A percentile compares a stretch with the other conserved stretches of the same genome.
phyloP scores from a whole-genome alignment of 257 asterid species.

The Solanum sejunctum region DNA sequence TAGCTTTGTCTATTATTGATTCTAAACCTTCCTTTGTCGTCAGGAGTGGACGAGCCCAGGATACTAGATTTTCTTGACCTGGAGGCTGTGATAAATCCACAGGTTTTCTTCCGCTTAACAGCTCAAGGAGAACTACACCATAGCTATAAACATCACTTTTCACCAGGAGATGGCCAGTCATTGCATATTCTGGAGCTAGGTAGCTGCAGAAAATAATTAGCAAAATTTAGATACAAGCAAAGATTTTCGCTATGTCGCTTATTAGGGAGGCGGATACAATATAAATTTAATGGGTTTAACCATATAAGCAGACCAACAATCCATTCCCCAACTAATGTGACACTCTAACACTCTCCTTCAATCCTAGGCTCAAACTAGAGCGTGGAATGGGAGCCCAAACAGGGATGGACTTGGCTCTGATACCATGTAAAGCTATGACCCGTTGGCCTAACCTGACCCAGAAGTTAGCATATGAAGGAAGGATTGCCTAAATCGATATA shows the following conservation, averaged over 20 bases:
- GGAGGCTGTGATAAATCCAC: conserved; percentile 80
- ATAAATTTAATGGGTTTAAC: neutral
- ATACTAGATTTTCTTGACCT: conserved; percentile 79
- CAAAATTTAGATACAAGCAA: neutral
- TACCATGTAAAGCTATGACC: neutral
- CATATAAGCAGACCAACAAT: neutral
- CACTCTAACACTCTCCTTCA: neutral
- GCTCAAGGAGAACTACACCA: conserved; percentile 93
- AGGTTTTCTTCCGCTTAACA: conserved; percentile 78
- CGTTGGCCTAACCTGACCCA: neutral
- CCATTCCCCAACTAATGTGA: neutral
- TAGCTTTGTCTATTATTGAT: conserved; percentile 37
- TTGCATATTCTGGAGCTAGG: conserved; percentile 95
- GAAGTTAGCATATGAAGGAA: neutral
- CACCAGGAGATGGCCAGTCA: conserved; percentile 96
- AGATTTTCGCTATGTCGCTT: neutral
- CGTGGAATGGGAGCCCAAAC: neutral
- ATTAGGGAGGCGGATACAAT: neutral
- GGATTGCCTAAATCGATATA: neutral
- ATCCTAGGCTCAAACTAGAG: neutral
- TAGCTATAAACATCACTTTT: conserved; percentile 95
- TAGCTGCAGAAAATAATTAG: conserved; percentile 29
- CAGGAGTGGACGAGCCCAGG: conserved; percentile 92
- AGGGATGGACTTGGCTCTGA: neutral
- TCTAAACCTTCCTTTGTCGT: conserved; percentile 52